Percentiles rank a stretch among this genome's conserved stretches.
phyloP scores from a whole-genome alignment of 345 rosid species.

The Nasturtium officinale region DNA sequence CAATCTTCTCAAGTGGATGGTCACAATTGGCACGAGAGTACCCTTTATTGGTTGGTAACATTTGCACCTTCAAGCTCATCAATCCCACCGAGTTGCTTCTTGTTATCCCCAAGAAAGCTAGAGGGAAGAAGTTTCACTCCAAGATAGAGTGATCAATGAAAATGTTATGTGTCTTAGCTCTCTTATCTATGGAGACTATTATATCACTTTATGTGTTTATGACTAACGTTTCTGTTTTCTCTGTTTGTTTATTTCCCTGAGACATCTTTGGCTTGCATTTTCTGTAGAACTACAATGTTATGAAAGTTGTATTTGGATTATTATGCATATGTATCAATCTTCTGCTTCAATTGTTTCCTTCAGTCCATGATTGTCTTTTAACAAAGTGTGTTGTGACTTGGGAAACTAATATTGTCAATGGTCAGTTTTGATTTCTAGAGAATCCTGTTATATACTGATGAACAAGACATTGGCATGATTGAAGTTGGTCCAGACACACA shows the following conservation, averaged over 20 bases:
- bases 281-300: too few species aligned
- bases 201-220: not conserved
- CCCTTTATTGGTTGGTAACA: slow-evolving; percentile 22
- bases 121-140: not conserved
- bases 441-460: not conserved
- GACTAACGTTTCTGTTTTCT: not conserved
- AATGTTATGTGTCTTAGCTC: slow-evolving; percentile 9
- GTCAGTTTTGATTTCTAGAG: not conserved
- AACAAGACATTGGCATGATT: not conserved
- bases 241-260: not conserved
- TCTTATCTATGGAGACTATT: slow-evolving; percentile 5
- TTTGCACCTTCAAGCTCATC: slow-evolving; percentile 27
- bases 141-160: slow-evolving; percentile 1
- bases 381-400: not conserved
- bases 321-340: not conserved
- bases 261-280: slow-evolving; percentile 2
- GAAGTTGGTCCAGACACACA: slow-evolving; percentile 26
- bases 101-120: slow-evolving; percentile 7
- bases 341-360: not conserved
- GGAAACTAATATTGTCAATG: not conserved
- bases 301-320: not conserved
- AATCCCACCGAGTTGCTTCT: slow-evolving; percentile 29
- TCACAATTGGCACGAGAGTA: slow-evolving; percentile 21
- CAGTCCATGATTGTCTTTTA: not conserved
- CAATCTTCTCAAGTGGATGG: slow-evolving; percentile 36